Conservation (phyloP, 164 flowering plant genomes). For the Vitis labrusca region DNA sequence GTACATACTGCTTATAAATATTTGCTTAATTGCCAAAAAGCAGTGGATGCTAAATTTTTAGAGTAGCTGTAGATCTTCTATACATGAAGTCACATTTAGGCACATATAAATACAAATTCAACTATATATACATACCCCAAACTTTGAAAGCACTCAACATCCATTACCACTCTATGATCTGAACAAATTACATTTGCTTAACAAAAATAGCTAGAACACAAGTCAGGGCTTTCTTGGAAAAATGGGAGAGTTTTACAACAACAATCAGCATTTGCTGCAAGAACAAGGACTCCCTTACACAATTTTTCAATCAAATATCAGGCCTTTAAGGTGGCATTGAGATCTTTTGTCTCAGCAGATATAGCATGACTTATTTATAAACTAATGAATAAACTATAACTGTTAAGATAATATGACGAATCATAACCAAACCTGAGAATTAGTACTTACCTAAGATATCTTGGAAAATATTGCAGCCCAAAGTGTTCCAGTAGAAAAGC, state of each 20-base stretch:
- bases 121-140: neutral
- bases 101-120: neutral
- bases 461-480: conserved; percentile 51
- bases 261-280: neutral
- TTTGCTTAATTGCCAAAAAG: too few relatives aligned
- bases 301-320: too few relatives aligned
- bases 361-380: too few relatives aligned
- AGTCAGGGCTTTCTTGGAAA: neutral
- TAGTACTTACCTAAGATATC: conserved; percentile 54
- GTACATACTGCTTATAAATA: too few relatives aligned
- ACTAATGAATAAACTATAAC: neutral
- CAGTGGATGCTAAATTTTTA: too few relatives aligned
- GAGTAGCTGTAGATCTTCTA: too few relatives aligned
- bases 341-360: too few relatives aligned
- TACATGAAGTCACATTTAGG: neutral
- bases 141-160: neutral
- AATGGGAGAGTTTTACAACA: neutral
- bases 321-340: too few relatives aligned
- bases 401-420: neutral
- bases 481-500: conserved; percentile 66
- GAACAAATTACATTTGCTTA: neutral
- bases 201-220: neutral
- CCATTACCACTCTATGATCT: neutral
- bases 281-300: neutral
- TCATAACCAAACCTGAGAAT: neutral